These are phyloP conservation scores for Chalciporus sp. DNA, from an alignment of 1,284 basidiomycete species.

Conservation along the genomic window DNA sequence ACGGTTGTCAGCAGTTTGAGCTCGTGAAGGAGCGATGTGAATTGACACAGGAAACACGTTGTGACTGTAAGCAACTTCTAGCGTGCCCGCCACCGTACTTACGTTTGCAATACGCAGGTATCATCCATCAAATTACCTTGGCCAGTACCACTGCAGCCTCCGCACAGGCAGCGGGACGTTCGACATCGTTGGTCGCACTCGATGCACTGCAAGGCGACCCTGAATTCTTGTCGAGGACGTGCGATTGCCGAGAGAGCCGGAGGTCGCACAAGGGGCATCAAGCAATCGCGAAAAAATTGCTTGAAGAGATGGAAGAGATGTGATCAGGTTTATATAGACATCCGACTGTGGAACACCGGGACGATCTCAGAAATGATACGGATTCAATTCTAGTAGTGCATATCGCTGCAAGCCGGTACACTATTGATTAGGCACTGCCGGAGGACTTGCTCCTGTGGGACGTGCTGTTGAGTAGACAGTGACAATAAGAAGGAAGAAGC, in stretches of 20 bases:
- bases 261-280: constrained; percentile 44
- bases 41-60: constrained; percentile 39
- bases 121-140: constrained; percentile 65
- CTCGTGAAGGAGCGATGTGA: constrained; percentile 51
- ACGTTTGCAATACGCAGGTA: constrained; percentile 43
- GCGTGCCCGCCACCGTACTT: constrained; percentile 5
- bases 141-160: constrained; percentile 57
- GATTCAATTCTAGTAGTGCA: constrained; percentile 1
- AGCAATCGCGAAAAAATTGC: constrained; percentile 40
- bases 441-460: constrained; percentile 38
- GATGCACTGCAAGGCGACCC: constrained; percentile 67
- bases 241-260: constrained; percentile 57
- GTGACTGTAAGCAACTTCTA: constrained; percentile 46
- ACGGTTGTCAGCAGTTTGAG: constrained; percentile 65
- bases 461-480: constrained; percentile 8
- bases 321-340: constrained; percentile 11
- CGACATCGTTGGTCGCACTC: constrained; percentile 60
- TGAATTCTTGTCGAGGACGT: constrained; percentile 59
- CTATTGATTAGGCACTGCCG: constrained; percentile 19
- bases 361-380: background rate
- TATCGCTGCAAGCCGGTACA: constrained; percentile 8
- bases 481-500: constrained; percentile 31
- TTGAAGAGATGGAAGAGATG: constrained; percentile 35
- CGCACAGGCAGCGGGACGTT: constrained; percentile 54
- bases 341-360: constrained; percentile 1